Evolutionary conservation across 352 stramenopile genomes (phyloP), one percentile per base, ranked within the genome.

Genomic region (Ophiocytium majus): DNA sequence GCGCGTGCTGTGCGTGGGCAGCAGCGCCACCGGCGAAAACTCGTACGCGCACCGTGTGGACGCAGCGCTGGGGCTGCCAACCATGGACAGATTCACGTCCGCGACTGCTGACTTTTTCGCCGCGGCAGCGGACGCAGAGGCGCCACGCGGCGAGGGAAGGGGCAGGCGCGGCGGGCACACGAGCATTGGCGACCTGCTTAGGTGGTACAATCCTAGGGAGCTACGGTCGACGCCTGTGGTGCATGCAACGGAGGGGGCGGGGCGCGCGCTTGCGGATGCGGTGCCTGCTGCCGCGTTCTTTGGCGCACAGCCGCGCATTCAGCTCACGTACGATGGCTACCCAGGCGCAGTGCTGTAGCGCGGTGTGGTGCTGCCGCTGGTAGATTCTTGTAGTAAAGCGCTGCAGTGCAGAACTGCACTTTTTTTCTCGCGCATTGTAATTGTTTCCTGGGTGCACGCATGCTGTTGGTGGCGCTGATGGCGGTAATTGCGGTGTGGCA

Each of bases 71-170:
- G 86, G 86, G 31, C 36, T 89, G 0, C 81, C 86, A 5, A 31
- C 87, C 19, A 88, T 89, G 82, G 83, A 89, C 79, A 32, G 86
- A 5, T 89, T 89, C 79, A 89, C 84, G 14, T 80, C 84, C 23
- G 79, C 81, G 5, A 88, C 83, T 66, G 79, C 85, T 0, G 84
- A 88, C 33, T 87, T 87, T 57, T 87, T 87, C 36, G 37, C 43
- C 14, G 43, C 43, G 14, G 5, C 43, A 14, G 43, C 43, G 5
- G 43, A 5, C 43, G 43, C 43, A 57, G 14, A 57, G 5, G 14
- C n/a, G n/a, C n/a, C n/a, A n/a, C n/a, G n/a, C n/a, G n/a, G n/a
- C n/a, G n/a, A n/a, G n/a, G n/a, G n/a, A n/a, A n/a, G n/a, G n/a
- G n/a, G n/a, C n/a, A n/a, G n/a, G n/a, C n/a, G n/a, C n/a, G n/a